Conservation (phyloP, 257 asterid species). For the Vinca minor region DNA sequence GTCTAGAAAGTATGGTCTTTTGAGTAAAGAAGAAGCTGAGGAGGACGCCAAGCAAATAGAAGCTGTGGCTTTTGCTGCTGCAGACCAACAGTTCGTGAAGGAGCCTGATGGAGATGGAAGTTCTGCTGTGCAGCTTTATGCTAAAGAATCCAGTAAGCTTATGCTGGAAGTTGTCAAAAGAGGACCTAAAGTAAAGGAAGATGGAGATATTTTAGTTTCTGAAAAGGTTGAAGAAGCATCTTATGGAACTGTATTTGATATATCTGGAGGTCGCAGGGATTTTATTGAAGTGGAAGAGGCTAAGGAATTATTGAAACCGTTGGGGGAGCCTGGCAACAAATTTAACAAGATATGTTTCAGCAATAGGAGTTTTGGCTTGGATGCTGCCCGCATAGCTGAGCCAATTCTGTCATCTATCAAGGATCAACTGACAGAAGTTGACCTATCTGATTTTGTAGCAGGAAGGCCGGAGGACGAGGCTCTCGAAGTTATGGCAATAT, state of each 20-base stretch:
- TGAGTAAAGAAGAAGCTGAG: slow-evolving; percentile 75
- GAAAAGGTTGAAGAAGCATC: slow-evolving; percentile 33
- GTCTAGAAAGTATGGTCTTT: slow-evolving; percentile 73
- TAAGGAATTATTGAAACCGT: slow-evolving; percentile 46
- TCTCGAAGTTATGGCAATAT: slow-evolving; percentile 74
- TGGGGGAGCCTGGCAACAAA: slow-evolving; percentile 48
- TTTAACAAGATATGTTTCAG: slow-evolving; percentile 78
- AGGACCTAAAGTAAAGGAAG: slow-evolving; percentile 51
- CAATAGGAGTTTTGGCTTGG: slow-evolving; percentile 77
- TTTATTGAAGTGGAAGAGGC: slow-evolving; percentile 55
- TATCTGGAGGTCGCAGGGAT: slow-evolving; percentile 74
- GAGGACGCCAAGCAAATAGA: slow-evolving; percentile 74
- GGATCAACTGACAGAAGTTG: slow-evolving; percentile 66
- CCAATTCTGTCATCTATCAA: slow-evolving; percentile 59
- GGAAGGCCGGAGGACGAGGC: slow-evolving; percentile 88
- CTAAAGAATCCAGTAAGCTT: slow-evolving; percentile 86
- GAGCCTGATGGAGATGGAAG: slow-evolving; percentile 95
- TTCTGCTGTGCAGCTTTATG: slow-evolving; percentile 82
- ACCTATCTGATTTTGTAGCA: slow-evolving; percentile 84
- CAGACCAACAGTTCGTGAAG: too few species aligned
- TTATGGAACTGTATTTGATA: slow-evolving; percentile 55
- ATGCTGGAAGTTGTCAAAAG: slow-evolving; percentile 81
- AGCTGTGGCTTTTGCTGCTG: slow-evolving; percentile 52
- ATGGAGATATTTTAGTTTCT: slow-evolving; percentile 33
- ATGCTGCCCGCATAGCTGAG: slow-evolving; percentile 70